Evolutionary conservation across 2,329 filamentous ascomycete genomes (phyloP).

Genomic region (Penicillium nordicum): DNA sequence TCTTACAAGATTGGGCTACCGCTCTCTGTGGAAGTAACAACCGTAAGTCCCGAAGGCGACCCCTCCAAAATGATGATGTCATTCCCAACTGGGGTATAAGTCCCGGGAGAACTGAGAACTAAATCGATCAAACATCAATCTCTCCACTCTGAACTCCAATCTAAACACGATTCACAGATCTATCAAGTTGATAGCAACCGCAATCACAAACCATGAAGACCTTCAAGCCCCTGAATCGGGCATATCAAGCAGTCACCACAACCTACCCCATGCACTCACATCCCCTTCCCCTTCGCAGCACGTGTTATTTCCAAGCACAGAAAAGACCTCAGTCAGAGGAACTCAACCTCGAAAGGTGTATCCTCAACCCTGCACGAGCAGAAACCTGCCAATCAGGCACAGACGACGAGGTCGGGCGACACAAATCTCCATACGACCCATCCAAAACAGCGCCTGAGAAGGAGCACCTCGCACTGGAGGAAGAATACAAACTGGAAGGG

Average conservation of each 20-base stretch:
- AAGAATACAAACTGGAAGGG: constrained; percentile 23
- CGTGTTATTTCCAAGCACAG: background rate
- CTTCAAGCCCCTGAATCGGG: background rate
- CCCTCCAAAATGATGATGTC: constrained; percentile 1
- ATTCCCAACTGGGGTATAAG: background rate
- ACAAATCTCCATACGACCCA: constrained; percentile 28
- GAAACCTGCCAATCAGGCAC: constrained; percentile 27
- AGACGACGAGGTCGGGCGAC: constrained; percentile 26
- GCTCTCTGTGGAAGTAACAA: background rate
- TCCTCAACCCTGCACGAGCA: constrained; percentile 17
- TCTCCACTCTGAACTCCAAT: background rate
- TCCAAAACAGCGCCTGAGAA: constrained; percentile 19
- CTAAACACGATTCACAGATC: background rate
- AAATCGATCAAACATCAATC: background rate
- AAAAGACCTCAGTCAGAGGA: background rate
- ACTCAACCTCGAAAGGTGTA: constrained; percentile 13
- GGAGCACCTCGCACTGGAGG: constrained; percentile 20
- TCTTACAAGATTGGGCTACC: background rate
- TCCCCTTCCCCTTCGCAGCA: background rate
- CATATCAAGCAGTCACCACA: background rate
- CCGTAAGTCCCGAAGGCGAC: no score
- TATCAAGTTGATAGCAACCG: background rate
- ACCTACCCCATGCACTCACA: background rate
- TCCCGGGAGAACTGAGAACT: background rate
- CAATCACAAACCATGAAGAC: background rate